Conservation (phyloP, 495 filamentous ascomycete genomes). For the Talaromyces ruber region DNA sequence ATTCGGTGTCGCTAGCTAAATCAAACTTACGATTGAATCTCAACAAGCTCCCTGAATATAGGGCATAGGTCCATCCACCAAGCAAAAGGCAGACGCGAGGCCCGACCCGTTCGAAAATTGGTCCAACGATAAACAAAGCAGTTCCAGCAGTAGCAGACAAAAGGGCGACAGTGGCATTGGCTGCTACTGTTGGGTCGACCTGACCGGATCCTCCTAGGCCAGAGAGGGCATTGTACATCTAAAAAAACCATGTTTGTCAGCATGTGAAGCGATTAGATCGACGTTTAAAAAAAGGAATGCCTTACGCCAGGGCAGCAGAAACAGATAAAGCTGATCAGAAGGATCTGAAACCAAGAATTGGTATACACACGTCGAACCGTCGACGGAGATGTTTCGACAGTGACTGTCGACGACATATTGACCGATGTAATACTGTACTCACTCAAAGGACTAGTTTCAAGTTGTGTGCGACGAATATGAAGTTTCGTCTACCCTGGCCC, state of each 20-base stretch:
- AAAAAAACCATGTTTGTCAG: background rate
- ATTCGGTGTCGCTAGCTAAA: background rate
- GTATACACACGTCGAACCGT: constrained; percentile 17
- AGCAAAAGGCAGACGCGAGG: constrained; percentile 30
- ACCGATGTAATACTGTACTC: background rate
- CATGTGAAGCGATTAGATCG: background rate
- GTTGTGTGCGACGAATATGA: background rate
- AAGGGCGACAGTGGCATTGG: constrained; percentile 33
- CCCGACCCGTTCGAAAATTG: constrained; percentile 32
- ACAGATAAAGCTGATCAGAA: constrained; percentile 53
- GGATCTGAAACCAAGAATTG: constrained; percentile 32
- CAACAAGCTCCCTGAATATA: constrained; percentile 34
- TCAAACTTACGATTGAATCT: constrained; percentile 25
- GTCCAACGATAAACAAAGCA: constrained; percentile 33
- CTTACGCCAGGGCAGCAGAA: constrained; percentile 68
- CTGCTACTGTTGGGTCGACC: constrained; percentile 29
- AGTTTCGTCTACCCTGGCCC: background rate
- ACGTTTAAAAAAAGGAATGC: background rate
- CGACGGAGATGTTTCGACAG: constrained; percentile 2
- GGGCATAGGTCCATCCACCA: constrained; percentile 34
- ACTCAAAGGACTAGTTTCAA: background rate
- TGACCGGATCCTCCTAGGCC: constrained; percentile 50
- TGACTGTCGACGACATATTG: constrained; percentile 1
- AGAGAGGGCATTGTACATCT: constrained; percentile 65
- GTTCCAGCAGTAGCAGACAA: constrained; percentile 29